A percentile compares a stretch with the other conserved stretches of the same genome.
phyloP scores from a whole-genome alignment of 306 rosid species.

The Fragaria ananassa region DNA sequence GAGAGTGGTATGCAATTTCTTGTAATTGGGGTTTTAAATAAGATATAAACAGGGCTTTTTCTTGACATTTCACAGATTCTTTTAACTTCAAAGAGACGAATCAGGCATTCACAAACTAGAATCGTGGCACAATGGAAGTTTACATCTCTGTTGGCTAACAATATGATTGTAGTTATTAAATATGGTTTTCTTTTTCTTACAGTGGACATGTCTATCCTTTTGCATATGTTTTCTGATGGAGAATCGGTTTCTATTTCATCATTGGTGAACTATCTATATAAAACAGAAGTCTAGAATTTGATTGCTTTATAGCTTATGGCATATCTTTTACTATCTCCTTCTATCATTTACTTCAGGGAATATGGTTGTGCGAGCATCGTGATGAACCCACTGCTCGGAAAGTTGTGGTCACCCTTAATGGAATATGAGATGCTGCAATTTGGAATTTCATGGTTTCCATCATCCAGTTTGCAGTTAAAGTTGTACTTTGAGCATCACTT shows the following conservation, averaged over 20 bases:
- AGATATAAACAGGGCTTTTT: not conserved
- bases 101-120: not conserved
- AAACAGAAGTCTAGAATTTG: not conserved
- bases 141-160: not conserved
- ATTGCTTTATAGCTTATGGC: slow-evolving; percentile 2
- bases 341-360: slow-evolving; percentile 54
- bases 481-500: not conserved
- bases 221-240: not conserved
- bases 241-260: not conserved
- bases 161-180: not conserved
- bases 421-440: slow-evolving; percentile 41
- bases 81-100: not conserved
- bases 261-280: not conserved
- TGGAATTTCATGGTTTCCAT: not conserved
- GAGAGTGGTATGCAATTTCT: not conserved
- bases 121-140: not conserved
- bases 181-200: not conserved
- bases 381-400: slow-evolving; percentile 60
- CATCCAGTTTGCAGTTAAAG: not conserved
- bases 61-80: not conserved
- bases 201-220: not conserved
- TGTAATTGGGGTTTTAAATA: not conserved
- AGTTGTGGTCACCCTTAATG: slow-evolving; percentile 71
- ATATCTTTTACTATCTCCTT: not conserved
- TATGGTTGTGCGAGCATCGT: slow-evolving; percentile 91